Conservation (phyloP, 2,329 filamentous ascomycete species). For the Calonectria pseudoreteaudii region DNA sequence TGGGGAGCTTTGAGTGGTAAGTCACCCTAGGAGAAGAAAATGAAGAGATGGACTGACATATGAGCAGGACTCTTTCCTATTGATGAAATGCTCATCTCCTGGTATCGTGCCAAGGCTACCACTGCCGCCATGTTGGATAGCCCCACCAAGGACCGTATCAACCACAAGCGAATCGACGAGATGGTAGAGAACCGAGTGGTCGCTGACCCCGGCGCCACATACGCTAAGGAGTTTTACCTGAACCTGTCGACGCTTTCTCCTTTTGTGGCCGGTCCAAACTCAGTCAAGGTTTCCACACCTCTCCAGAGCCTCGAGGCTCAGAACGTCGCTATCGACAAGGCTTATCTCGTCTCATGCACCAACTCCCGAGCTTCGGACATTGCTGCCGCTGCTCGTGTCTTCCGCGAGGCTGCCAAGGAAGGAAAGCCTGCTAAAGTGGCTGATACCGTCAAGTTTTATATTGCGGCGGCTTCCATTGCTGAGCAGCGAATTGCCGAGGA, state of each 20-base stretch:
- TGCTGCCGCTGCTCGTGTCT: constrained; percentile 81
- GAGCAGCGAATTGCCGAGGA: constrained; percentile 85
- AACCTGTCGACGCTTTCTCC: constrained; percentile 87
- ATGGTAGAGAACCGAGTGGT: constrained; percentile 74
- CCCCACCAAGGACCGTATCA: constrained; percentile 70
- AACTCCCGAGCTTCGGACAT: constrained; percentile 87
- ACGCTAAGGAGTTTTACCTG: constrained; percentile 86
- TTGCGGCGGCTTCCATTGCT: constrained; percentile 83
- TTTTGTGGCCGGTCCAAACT: constrained; percentile 89
- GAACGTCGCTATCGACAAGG: constrained; percentile 83
- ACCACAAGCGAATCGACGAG: constrained; percentile 78
- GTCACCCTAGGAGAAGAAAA: too few species aligned
- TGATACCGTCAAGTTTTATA: constrained; percentile 84
- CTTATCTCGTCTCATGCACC: constrained; percentile 91
- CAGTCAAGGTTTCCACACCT: constrained; percentile 87
- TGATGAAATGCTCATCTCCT: constrained; percentile 76
- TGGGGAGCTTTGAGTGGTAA: constrained; percentile 74
- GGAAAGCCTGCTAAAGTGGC: constrained; percentile 78
- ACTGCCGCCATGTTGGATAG: constrained; percentile 70
- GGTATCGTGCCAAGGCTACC: constrained; percentile 83
- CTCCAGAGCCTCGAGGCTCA: constrained; percentile 78
- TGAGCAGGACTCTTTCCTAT: constrained; percentile 73
- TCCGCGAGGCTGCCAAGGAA: constrained; percentile 78
- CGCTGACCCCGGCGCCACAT: constrained; percentile 82
- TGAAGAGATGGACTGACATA: too few species aligned